These are phyloP conservation scores for Ceratocystis lukuohia DNA, from an alignment of 2,329 filamentous ascomycete species.

Conservation along the genomic window DNA sequence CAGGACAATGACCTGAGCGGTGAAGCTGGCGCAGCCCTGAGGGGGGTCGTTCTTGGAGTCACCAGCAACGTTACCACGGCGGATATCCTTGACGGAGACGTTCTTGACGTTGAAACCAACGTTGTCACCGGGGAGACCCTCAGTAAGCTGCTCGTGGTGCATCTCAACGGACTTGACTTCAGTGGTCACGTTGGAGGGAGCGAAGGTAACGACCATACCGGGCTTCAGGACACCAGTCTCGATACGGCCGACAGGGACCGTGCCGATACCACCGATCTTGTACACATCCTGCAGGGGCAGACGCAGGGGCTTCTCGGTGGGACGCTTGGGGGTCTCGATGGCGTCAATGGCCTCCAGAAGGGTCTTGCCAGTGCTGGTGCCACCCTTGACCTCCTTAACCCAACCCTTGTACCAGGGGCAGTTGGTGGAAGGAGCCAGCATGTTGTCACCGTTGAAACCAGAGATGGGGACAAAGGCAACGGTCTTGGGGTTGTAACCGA, in stretches of 20 bases:
- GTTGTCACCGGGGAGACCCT: constrained; percentile 98
- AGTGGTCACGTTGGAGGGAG: constrained; percentile 97
- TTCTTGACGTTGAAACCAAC: constrained; percentile 99
- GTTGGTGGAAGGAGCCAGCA: constrained; percentile 81
- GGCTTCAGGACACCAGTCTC: constrained; percentile 95
- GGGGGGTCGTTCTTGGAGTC: constrained; percentile 99
- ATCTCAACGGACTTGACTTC: constrained; percentile 99
- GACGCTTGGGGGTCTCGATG: constrained; percentile 85
- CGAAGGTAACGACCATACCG: constrained; percentile 94
- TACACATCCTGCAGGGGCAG: constrained; percentile 99
- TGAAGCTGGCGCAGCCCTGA: constrained; percentile 80
- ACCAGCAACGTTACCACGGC: constrained; percentile 98
- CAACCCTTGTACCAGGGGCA: constrained; percentile 99
- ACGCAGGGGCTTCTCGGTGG: constrained; percentile 98
- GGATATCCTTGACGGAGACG: constrained; percentile 99
- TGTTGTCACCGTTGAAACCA: constrained; percentile 99
- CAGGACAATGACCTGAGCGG: constrained; percentile 98
- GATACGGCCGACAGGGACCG: constrained; percentile 99
- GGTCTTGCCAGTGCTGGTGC: constrained; percentile 85
- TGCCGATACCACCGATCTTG: constrained; percentile 99
- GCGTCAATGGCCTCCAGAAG: constrained; percentile 97
- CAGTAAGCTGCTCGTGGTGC: constrained; percentile 97
- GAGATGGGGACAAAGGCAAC: constrained; percentile 99
- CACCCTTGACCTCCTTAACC: constrained; percentile 82
- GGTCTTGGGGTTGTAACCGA: constrained; percentile 99